A percentile compares a stretch with the other conserved stretches of the same genome.
phyloP scores from a whole-genome alignment of 139 green algal genomes.

The Microglena sp. region DNA sequence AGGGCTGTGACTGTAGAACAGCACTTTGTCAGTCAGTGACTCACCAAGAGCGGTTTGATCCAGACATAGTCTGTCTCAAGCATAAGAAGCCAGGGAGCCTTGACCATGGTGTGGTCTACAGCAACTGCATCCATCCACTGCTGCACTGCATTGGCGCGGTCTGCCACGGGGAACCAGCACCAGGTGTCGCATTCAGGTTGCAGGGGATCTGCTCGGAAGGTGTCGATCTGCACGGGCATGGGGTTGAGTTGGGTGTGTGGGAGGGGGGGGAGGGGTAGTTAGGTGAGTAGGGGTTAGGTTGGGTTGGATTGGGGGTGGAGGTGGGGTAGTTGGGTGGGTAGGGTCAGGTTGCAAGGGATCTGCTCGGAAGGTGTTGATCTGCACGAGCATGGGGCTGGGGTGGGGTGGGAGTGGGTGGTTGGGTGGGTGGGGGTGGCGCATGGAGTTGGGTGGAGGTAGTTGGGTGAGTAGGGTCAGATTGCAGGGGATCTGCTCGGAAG shows the following conservation, averaged over 20 bases:
- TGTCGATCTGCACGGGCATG: slow-evolving; percentile 34
- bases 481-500: slow-evolving; percentile 47
- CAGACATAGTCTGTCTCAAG: slow-evolving; percentile 53
- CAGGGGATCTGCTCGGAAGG: slow-evolving; percentile 49
- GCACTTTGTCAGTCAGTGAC: no score
- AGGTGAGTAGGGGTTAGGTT: no score
- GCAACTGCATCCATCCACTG: slow-evolving; percentile 63
- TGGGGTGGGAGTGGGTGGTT: no score
- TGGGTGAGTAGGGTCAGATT: no score
- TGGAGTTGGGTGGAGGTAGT: no score
- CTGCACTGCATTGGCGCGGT: slow-evolving; percentile 68
- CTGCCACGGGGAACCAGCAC: slow-evolving; percentile 83
- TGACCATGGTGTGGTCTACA: slow-evolving; percentile 42
- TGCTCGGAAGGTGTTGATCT: no score
- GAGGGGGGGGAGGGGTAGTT: neutral
- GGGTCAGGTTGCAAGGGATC: no score
- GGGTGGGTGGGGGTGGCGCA: no score
- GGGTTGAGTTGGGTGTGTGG: neutral
- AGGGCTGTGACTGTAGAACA: no score
- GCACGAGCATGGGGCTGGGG: no score
- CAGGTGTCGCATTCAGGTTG: slow-evolving; percentile 64
- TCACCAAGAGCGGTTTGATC: slow-evolving; percentile 50
- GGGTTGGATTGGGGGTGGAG: no score
- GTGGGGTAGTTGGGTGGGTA: no score
- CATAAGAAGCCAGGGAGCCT: slow-evolving; percentile 63